A percentile compares a stretch with the other conserved stretches of the same genome.
Conservation (phyloP, 345 rosid genomes). For the Eucalyptus erythrocorys region DNA sequence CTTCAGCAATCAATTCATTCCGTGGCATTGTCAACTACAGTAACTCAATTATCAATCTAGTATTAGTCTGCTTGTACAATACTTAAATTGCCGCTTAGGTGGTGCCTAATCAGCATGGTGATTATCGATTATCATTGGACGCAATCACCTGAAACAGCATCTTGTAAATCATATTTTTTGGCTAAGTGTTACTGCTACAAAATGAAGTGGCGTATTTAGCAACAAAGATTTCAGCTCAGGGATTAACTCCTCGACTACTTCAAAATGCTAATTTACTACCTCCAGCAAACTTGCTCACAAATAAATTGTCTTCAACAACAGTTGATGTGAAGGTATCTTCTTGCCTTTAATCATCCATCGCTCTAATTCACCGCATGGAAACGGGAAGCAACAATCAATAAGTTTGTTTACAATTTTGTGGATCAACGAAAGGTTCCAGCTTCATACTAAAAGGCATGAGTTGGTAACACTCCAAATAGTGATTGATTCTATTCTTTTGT, state of each 20-base stretch:
- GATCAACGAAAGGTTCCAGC: not conserved
- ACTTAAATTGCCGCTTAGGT: not conserved
- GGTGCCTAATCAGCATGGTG: not conserved
- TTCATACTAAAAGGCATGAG: not conserved
- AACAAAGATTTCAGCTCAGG: not conserved
- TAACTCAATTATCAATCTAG: not conserved
- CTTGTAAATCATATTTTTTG: not conserved
- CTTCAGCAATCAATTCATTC: not conserved
- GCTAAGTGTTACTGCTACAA: not conserved
- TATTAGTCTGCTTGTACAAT: not conserved
- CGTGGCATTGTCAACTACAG: not conserved
- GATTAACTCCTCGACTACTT: not conserved
- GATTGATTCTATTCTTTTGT: too few species aligned
- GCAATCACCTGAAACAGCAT: not conserved
- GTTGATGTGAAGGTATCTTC: not conserved
- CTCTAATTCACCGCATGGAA: not conserved
- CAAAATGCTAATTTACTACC: not conserved
- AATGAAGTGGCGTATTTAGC: not conserved
- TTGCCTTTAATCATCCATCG: not conserved
- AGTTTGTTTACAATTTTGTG: not conserved
- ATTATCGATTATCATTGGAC: not conserved
- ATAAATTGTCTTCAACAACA: not conserved
- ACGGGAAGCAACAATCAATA: not conserved
- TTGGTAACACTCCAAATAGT: too few species aligned
- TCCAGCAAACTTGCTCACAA: not conserved